Evolutionary conservation across 768 basidiomycete species (phyloP), one percentile per base, ranked within the genome.

Genomic region (Leucocoprinus sp.): DNA sequence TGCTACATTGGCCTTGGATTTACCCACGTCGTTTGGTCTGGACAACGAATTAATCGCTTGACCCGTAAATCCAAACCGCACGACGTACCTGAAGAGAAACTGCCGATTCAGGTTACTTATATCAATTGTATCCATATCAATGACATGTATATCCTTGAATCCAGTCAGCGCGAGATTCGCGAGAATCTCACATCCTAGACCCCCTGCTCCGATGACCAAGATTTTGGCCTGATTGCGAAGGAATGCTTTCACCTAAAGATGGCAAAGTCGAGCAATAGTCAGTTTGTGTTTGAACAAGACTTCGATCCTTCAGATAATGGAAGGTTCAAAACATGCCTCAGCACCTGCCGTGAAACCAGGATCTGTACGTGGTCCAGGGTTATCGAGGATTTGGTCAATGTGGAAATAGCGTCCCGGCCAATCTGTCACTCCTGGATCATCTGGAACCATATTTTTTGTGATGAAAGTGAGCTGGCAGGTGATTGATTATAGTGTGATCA

Each of bases 101-200:
- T 99, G 96, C 40, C 96, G 78, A 64, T 99, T 99, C 53, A 99
- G 74, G 64, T 99, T 99, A 59, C 93, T 97, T 59, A 99, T 88
- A 66, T 99, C 95, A 61, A 98, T 99, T 12, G 95, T 97, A 71
- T 99, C 95, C 93, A 99, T 98, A 72, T 99, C 96, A 60, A 99
- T 98, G 50, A 99, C 93, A 71, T 97, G 92, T 54, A 98, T 96
- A 58, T 98, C 89, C 64, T 86, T 89, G 80, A 98, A 99, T 19
- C 96, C 96, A 36, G 90, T 86, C 54, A 98, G 66, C 18, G 96
- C 95, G 40, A 99, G 77, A 64, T 98, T 96, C 49, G 93, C 88
- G 33, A 99, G 73, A 54, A 98, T 98, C 71, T 99, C 96, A 64
- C 87, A 99, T 8, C 96, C 96, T 33, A 99, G 70, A 45, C 96